These are phyloP conservation scores for Viridothelium virens DNA, from an alignment of 495 filamentous ascomycete genomes.

Conservation along the genomic window DNA sequence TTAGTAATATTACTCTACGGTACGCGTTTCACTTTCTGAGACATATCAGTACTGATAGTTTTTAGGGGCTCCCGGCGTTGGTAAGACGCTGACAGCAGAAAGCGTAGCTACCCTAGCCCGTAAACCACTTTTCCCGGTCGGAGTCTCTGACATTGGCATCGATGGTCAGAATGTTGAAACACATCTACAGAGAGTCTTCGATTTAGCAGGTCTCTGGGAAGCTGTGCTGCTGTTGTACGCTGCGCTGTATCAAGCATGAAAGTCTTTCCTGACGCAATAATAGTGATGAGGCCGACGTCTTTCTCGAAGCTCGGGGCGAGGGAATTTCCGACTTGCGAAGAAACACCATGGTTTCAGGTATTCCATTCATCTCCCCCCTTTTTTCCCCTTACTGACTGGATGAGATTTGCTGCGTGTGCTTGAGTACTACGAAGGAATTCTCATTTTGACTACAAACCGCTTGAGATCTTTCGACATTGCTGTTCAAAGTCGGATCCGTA, in stretches of 20 bases:
- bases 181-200: conserved; percentile 28
- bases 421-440: background rate
- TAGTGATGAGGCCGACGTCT: conserved; percentile 13
- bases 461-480: background rate
- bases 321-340: background rate
- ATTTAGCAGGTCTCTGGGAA: background rate
- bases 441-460: background rate
- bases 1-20: conserved; percentile 53
- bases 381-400: no score
- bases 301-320: conserved; percentile 1
- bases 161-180: conserved; percentile 36
- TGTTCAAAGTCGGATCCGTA: background rate
- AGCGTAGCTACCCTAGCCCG: conserved; percentile 45
- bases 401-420: background rate
- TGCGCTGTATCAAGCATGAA: no score
- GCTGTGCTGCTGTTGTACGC: conserved; percentile 15
- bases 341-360: conserved; percentile 12
- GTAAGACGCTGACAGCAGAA: conserved; percentile 53
- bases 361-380: no score
- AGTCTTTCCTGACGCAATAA: no score
- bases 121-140: conserved; percentile 48
- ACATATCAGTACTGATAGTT: no score
- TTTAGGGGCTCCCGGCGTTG: conserved; percentile 53
- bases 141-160: conserved; percentile 48
- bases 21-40: no score